Evolutionary conservation across 768 basidiomycete genomes (phyloP).

Genomic region (Boletus huronensis): DNA sequence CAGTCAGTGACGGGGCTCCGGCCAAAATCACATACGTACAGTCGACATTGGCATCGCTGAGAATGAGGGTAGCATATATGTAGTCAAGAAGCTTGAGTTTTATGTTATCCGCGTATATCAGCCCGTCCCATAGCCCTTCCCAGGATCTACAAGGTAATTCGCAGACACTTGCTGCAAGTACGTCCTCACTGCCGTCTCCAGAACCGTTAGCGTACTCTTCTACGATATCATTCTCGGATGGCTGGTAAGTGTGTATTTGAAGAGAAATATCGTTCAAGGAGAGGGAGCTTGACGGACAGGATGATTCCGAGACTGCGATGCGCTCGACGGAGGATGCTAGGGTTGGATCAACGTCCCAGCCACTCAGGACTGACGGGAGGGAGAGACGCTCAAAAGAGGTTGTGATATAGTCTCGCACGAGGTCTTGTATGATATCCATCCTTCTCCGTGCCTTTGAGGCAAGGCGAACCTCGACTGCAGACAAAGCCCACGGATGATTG

Average conservation of each 20-base stretch:
- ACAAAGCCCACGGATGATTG: not conserved
- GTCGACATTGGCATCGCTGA: constrained; percentile 85
- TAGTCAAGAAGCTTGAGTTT: constrained; percentile 90
- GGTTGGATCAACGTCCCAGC: constrained; percentile 75
- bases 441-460: constrained; percentile 63
- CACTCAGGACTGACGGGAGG: constrained; percentile 66
- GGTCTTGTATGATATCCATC: constrained; percentile 68
- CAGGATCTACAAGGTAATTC: constrained; percentile 79
- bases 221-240: constrained; percentile 59
- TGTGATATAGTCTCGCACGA: constrained; percentile 54
- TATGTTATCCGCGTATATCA: constrained; percentile 82
- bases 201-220: constrained; percentile 69
- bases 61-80: constrained; percentile 89
- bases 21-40: constrained; percentile 45
- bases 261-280: constrained; percentile 58
- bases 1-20: constrained; percentile 3
- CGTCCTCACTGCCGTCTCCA: constrained; percentile 57
- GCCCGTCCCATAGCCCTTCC: constrained; percentile 91
- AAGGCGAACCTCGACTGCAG: constrained; percentile 80
- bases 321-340: constrained; percentile 73
- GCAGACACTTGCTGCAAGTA: constrained; percentile 86
- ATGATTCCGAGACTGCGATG: constrained; percentile 68
- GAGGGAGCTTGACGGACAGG: constrained; percentile 54
- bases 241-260: constrained; percentile 88
- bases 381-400: constrained; percentile 62